phyloP scores from a whole-genome alignment of 805 yeast species.

The Starmerella cellae region DNA sequence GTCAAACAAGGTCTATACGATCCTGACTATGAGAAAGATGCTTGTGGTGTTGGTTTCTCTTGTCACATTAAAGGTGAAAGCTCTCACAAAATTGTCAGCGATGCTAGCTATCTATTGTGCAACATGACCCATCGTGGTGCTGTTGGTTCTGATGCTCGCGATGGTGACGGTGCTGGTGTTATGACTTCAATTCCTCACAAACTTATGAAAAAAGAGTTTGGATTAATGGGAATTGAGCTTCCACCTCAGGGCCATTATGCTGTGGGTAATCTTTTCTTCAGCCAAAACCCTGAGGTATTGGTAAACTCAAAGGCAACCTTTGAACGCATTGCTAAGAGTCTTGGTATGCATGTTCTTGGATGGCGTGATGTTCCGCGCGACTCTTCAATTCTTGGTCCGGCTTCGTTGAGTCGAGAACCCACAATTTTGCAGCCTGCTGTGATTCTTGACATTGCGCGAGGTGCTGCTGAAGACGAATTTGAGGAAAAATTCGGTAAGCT shows the following conservation, averaged over 20 bases:
- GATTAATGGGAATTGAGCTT: constrained; percentile 49
- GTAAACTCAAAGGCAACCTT: constrained; percentile 61
- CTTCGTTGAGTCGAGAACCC: constrained; percentile 88
- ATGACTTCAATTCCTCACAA: constrained; percentile 84
- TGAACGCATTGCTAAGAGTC: constrained; percentile 61
- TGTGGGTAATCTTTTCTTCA: constrained; percentile 87
- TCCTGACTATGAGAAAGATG: constrained; percentile 88
- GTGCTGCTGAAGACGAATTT: constrained; percentile 28
- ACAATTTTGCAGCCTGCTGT: constrained; percentile 84
- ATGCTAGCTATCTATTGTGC: constrained; percentile 71
- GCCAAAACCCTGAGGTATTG: constrained; percentile 60
- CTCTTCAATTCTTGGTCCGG: constrained; percentile 88
- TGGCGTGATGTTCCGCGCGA: constrained; percentile 96
- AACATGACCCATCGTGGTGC: constrained; percentile 99
- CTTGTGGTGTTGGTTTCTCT: constrained; percentile 97
- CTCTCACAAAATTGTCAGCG: constrained; percentile 86
- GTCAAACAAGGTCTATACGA: constrained; percentile 79
- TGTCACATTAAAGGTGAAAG: constrained; percentile 81
- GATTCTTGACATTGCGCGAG: constrained; percentile 44
- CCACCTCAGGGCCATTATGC: constrained; percentile 84
- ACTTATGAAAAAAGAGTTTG: constrained; percentile 74
- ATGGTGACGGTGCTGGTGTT: constrained; percentile 99
- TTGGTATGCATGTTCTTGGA: constrained; percentile 73
- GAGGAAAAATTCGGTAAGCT: constrained; percentile 46
- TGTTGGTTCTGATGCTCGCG: constrained; percentile 86